These are phyloP conservation scores for Stemphylium lycopersici DNA, from an alignment of 2,329 filamentous ascomycete species.

Conservation along the genomic window DNA sequence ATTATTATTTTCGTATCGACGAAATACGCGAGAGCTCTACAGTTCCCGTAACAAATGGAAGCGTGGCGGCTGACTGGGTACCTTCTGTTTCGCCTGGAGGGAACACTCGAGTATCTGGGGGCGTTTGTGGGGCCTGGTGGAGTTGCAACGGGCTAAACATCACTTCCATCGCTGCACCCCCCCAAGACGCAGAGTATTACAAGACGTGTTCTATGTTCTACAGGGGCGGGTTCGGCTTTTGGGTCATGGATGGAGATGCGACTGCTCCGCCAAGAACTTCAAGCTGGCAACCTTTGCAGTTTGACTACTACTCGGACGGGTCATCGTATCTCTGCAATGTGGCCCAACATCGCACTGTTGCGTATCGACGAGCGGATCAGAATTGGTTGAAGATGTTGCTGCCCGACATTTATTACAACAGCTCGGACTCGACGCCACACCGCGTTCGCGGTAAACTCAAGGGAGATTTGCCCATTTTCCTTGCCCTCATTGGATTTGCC, in stretches of 20 bases:
- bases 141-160: slow-evolving; percentile 23
- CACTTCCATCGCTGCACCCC: not conserved
- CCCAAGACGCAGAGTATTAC: not conserved
- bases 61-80: slow-evolving; percentile 19
- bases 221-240: slow-evolving; percentile 27
- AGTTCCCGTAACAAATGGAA: not conserved
- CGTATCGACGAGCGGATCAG: slow-evolving; percentile 15
- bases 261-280: slow-evolving; percentile 4
- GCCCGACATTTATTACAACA: slow-evolving; percentile 28
- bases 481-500: slow-evolving; percentile 40
- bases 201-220: slow-evolving; percentile 32
- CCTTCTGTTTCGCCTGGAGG: slow-evolving; percentile 15
- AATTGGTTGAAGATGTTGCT: slow-evolving; percentile 30
- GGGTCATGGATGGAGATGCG: slow-evolving; percentile 26
- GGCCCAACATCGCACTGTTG: slow-evolving; percentile 14
- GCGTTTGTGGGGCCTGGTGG: slow-evolving; percentile 23
- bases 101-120: slow-evolving; percentile 3
- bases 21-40: slow-evolving; percentile 27
- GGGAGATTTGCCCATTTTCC: slow-evolving; percentile 43
- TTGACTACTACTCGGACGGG: slow-evolving; percentile 22
- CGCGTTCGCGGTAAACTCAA: slow-evolving; percentile 17
- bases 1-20: slow-evolving; percentile 34
- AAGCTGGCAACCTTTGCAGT: slow-evolving; percentile 29
- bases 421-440: not conserved
- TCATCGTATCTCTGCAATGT: slow-evolving; percentile 36